phyloP scores from a whole-genome alignment of 768 basidiomycete genomes.

The Suillus fuscotomentosus region DNA sequence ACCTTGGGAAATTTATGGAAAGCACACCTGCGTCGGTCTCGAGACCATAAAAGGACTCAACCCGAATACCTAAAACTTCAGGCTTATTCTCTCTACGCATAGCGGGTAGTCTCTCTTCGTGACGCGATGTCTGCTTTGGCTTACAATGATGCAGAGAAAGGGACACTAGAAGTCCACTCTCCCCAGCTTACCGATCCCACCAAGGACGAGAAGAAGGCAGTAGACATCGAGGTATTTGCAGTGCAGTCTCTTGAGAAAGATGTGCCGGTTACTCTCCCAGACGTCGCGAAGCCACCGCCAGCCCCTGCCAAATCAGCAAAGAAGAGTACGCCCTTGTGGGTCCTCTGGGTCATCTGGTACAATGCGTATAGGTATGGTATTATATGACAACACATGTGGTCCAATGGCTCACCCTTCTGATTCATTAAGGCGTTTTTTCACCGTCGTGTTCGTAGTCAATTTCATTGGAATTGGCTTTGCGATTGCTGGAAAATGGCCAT shows the following conservation, averaged over 20 bases:
- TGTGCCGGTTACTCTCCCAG: constrained; percentile 31
- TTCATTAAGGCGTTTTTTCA: constrained; percentile 66
- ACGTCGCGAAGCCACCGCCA: constrained; percentile 33
- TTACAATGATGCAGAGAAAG: constrained; percentile 59
- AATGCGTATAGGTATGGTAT: constrained; percentile 66
- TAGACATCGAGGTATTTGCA: constrained; percentile 26
- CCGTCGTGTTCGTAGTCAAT: constrained; percentile 58
- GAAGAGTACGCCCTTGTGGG: constrained; percentile 59
- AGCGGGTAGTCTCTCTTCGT: constrained; percentile 15
- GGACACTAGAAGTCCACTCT: constrained; percentile 43
- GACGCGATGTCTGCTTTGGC: constrained; percentile 40
- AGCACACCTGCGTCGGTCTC: not conserved
- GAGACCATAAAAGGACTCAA: constrained; percentile 22
- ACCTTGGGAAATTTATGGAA: constrained; percentile 6
- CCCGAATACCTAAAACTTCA: not conserved
- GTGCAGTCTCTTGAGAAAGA: constrained; percentile 43
- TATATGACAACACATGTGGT: not conserved
- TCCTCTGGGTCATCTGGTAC: constrained; percentile 69
- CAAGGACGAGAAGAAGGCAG: constrained; percentile 40
- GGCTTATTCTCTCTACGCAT: constrained; percentile 10
- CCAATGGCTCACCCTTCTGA: constrained; percentile 1
- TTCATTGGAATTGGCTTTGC: constrained; percentile 59
- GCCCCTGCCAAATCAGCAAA: constrained; percentile 42
- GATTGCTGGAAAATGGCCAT: constrained; percentile 62
- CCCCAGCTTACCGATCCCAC: constrained; percentile 28